phyloP scores from a whole-genome alignment of 345 rosid species.

The Populus alba region DNA sequence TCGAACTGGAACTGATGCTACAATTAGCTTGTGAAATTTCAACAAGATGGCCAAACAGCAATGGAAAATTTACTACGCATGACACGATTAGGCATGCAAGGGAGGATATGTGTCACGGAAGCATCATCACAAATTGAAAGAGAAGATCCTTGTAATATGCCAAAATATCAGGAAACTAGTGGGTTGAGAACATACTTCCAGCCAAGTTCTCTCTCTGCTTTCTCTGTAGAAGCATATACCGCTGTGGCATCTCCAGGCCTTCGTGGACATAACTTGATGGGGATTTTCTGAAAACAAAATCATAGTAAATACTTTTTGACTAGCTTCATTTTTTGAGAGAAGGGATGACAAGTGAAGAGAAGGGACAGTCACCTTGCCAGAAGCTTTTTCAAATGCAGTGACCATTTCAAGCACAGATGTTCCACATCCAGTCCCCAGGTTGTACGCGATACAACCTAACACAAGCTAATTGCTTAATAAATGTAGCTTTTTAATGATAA shows the following conservation, averaged over 20 bases:
- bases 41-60: background rate
- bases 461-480: background rate
- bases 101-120: too few species aligned
- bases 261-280: slow-evolving; percentile 70
- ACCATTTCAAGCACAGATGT: slow-evolving; percentile 95
- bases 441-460: slow-evolving; percentile 78
- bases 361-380: slow-evolving; percentile 61
- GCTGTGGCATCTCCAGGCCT: slow-evolving; percentile 92
- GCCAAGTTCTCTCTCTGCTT: slow-evolving; percentile 77
- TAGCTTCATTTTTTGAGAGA: background rate
- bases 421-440: slow-evolving; percentile 85
- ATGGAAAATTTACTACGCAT: background rate
- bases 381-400: slow-evolving; percentile 85
- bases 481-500: too few species aligned
- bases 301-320: background rate
- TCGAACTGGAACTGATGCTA: background rate
- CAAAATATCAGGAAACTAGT: slow-evolving; percentile 2
- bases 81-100: background rate
- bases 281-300: slow-evolving; percentile 67
- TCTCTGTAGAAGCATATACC: slow-evolving; percentile 74
- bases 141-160: background rate
- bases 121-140: background rate
- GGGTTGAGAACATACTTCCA: slow-evolving; percentile 64
- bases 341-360: background rate
- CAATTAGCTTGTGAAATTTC: background rate